Conservation (phyloP, 2,329 filamentous ascomycete species). For the Drechslerella stenobrocha region DNA sequence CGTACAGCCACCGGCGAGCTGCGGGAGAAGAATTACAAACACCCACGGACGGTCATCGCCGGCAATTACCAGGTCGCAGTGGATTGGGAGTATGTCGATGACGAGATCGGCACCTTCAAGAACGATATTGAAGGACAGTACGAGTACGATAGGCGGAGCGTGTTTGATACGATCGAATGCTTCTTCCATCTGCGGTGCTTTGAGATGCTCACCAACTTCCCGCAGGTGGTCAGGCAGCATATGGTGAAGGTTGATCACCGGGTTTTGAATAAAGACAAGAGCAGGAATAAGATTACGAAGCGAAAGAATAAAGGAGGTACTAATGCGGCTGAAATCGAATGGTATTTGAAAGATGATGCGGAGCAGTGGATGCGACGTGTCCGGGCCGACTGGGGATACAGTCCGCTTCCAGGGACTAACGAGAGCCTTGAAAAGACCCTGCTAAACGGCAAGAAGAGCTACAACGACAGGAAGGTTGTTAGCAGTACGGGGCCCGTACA, state of each 20-base stretch:
- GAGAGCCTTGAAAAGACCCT: constrained; percentile 37
- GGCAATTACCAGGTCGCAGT: constrained; percentile 47
- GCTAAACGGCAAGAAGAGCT: constrained; percentile 33
- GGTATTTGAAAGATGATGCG: constrained; percentile 45
- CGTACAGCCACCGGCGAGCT: constrained; percentile 33
- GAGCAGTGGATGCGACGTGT: constrained; percentile 37
- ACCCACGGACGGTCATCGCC: constrained; percentile 42
- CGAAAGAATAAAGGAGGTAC: constrained; percentile 47
- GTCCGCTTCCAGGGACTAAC: constrained; percentile 28
- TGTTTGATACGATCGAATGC: constrained; percentile 35
- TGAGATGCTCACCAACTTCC: constrained; percentile 38
- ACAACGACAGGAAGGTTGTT: constrained; percentile 38
- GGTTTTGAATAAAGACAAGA: constrained; percentile 40
- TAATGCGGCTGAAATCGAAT: constrained; percentile 46
- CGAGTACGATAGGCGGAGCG: constrained; percentile 37
- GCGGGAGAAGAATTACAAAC: constrained; percentile 45
- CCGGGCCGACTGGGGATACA: constrained; percentile 25
- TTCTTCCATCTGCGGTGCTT: constrained; percentile 47
- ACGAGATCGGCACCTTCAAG: constrained; percentile 30
- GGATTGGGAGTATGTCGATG: constrained; percentile 32
- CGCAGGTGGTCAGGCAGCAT: constrained; percentile 20
- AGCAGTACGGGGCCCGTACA: constrained; percentile 7
- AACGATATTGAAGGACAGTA: constrained; percentile 23
- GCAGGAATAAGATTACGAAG: constrained; percentile 39
- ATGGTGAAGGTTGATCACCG: constrained; percentile 34